phyloP scores from a whole-genome alignment of 164 flowering plant species.

The Liriodendron chinense region DNA sequence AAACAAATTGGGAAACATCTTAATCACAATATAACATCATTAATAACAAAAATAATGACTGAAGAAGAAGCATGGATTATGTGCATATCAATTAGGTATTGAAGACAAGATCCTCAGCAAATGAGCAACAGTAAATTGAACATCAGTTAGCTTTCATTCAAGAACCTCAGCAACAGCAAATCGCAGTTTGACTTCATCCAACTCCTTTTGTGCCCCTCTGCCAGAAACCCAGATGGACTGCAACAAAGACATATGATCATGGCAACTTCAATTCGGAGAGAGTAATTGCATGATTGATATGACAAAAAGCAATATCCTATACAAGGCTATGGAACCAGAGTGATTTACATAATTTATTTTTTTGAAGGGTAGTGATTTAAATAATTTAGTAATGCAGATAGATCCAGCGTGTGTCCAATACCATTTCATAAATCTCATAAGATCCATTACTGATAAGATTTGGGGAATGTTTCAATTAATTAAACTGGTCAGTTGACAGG shows the following conservation, averaged over 20 bases:
- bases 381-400: too few species aligned
- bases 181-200: constrained; percentile 88
- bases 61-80: not conserved
- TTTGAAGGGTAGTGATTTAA: too few species aligned
- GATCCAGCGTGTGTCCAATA: too few species aligned
- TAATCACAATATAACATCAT: not conserved
- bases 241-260: constrained; percentile 15
- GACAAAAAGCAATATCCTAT: not conserved
- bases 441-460: too few species aligned
- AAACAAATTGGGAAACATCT: not conserved
- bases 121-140: too few species aligned
- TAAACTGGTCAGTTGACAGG: too few species aligned
- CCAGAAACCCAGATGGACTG: constrained; percentile 91
- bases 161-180: constrained; percentile 97
- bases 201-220: constrained; percentile 75
- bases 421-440: too few species aligned
- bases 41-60: not conserved
- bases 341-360: too few species aligned
- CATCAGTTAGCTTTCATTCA: not conserved
- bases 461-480: too few species aligned
- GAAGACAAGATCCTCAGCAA: too few species aligned
- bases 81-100: not conserved
- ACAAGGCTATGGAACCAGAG: too few species aligned
- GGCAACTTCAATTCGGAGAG: not conserved
- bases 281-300: not conserved